phyloP scores from a whole-genome alignment of 768 basidiomycete species.

The Rhizopogon sp. region DNA sequence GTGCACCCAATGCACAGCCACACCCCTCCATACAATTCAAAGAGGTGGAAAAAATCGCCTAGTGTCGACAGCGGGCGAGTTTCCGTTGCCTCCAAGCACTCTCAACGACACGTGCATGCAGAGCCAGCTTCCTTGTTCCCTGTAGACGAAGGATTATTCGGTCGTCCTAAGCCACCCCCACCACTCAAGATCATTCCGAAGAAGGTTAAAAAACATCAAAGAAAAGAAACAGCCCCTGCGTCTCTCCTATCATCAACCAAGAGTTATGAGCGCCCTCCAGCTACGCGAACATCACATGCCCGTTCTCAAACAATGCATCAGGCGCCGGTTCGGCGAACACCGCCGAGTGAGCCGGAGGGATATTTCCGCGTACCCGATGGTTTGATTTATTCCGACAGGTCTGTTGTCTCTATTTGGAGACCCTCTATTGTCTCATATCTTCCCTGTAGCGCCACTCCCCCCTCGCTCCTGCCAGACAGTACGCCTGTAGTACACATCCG shows the following conservation, averaged over 20 bases:
- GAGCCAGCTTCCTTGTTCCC: slow-evolving; percentile 8
- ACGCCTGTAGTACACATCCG: background rate
- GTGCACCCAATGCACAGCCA: background rate
- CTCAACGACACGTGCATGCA: background rate
- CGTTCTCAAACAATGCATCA: background rate
- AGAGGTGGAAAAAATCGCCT: background rate
- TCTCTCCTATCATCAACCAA: background rate
- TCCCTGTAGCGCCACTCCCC: background rate
- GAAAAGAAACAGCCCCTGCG: slow-evolving; percentile 2
- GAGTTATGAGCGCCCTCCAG: background rate
- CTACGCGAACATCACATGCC: background rate
- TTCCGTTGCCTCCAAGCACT: background rate
- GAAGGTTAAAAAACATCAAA: slow-evolving; percentile 6
- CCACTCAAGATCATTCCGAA: slow-evolving; percentile 8
- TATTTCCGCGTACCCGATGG: background rate
- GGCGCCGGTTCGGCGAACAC: background rate
- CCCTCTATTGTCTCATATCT: background rate
- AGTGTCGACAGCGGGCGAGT: background rate
- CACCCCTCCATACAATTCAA: too few relatives aligned
- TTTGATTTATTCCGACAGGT: background rate
- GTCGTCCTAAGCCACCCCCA: slow-evolving; percentile 14
- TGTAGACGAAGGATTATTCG: slow-evolving; percentile 15
- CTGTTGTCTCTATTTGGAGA: background rate
- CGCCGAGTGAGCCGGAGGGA: background rate
- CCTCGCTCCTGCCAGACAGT: too few relatives aligned